Evolutionary conservation across 1,284 basidiomycete species (phyloP), one percentile per base, ranked within the genome.

Genomic region (Cryptococcus jaspeensis): DNA sequence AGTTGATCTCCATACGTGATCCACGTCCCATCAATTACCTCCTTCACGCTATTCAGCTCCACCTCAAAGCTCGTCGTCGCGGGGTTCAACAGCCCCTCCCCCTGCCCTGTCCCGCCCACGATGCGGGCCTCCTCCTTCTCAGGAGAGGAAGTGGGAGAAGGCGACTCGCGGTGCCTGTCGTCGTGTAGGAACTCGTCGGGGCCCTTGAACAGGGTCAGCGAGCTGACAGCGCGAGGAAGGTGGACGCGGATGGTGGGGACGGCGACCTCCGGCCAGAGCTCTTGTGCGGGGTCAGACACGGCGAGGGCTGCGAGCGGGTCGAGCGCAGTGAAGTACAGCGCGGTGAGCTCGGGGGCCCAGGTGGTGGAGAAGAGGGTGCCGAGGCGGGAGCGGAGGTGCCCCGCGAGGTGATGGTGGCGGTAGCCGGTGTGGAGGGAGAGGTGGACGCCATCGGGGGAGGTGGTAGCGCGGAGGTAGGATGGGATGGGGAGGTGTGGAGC

Each of bases 11-110:
- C 69, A 38, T 37, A 49, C n/a, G 42, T 48, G n/a, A 60, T 53
- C 69, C 69, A 71, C 28, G 60, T 55, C 43, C 69, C 67, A 25
- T 55, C 52, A 43, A 32, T 50, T 65, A 70, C 67, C 48, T 71
- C 67, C 32, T 28, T 22, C 15, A 63, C 38, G 9, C 61, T 66
- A 42, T 71, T 71, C 32, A 71, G 66, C 49, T 71, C 69, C 41
- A 71, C 61, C 52, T 71, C 69, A 45, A 71, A 71, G 28, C 69
- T 38, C 13, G 48, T 50, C 36, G 55, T 64, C n/a, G 53, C 42
- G 8, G 58, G 51, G 46, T 67, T 42, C 9, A 71, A 40, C 23
- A 71, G 44, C 8, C 52, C 65, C 5, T 60, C 57, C 15, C 66
- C 66, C 7, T 35, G 12, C 23, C 63, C 66, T 55, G 66, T 66